phyloP scores from a whole-genome alignment of 495 filamentous ascomycete genomes.

The Penicillium egyptiacum region DNA sequence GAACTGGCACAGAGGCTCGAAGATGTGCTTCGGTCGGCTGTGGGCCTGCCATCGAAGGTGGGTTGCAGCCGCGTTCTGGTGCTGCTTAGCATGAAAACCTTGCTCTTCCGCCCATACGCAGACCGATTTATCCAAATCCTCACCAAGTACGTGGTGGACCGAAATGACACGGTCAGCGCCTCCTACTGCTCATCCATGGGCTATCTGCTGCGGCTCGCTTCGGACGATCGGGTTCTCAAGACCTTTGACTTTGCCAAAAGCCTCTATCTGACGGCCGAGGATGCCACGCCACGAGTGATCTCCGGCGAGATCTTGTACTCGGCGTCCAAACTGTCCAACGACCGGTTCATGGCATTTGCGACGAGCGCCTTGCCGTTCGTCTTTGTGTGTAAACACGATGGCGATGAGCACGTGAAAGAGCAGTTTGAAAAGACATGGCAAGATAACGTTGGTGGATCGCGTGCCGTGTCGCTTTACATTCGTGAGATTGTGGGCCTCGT shows the following conservation, averaged over 20 bases:
- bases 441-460: slow-evolving; percentile 81
- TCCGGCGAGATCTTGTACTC: slow-evolving; percentile 77
- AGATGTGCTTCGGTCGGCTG: slow-evolving; percentile 74
- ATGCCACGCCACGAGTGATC: slow-evolving; percentile 68
- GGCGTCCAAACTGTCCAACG: slow-evolving; percentile 81
- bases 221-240: slow-evolving; percentile 64
- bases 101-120: slow-evolving; percentile 73
- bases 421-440: slow-evolving; percentile 81
- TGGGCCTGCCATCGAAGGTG: slow-evolving; percentile 91
- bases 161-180: slow-evolving; percentile 84
- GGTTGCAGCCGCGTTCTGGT: slow-evolving; percentile 83
- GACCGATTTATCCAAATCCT: slow-evolving; percentile 74
- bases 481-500: slow-evolving; percentile 74
- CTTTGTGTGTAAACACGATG: slow-evolving; percentile 84
- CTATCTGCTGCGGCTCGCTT: slow-evolving; percentile 75
- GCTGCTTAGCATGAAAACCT: slow-evolving; percentile 74
- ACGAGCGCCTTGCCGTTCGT: slow-evolving; percentile 76
- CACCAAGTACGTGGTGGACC: slow-evolving; percentile 77
- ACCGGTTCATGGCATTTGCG: slow-evolving; percentile 79
- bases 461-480: slow-evolving; percentile 79
- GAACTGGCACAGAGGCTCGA: slow-evolving; percentile 69
- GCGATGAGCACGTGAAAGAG: slow-evolving; percentile 70
- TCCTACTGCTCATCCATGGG: slow-evolving; percentile 84
- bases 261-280: slow-evolving; percentile 78
- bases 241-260: slow-evolving; percentile 64